Conservation (phyloP, 169 alveolate species). For the Cyclospora cayetanensis region DNA sequence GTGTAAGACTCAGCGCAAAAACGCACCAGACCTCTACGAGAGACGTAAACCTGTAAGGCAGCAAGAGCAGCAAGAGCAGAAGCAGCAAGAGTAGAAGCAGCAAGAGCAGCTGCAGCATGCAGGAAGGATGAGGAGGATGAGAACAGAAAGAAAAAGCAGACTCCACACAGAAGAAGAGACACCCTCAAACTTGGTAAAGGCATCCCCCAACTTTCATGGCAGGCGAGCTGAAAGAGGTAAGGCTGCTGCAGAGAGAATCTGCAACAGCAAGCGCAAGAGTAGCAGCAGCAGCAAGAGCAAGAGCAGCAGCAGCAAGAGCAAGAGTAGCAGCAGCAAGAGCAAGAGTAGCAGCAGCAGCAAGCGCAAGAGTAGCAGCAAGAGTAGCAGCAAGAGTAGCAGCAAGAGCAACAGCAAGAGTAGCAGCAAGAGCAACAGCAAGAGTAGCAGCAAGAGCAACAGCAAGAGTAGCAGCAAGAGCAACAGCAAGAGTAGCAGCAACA, state of each 20-base stretch:
- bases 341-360: background rate
- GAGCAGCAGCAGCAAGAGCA: background rate
- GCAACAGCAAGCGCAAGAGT: background rate
- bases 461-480: no score
- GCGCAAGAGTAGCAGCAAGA: background rate
- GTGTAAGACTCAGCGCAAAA: conserved; percentile 88
- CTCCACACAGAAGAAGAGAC: background rate
- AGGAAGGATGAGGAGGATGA: background rate
- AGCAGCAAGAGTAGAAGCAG: background rate
- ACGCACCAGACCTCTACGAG: conserved; percentile 89
- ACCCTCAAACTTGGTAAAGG: background rate
- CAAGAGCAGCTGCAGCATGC: background rate
- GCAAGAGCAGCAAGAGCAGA: conserved; percentile 82
- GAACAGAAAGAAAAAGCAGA: background rate
- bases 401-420: no score
- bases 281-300: background rate
- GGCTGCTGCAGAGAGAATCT: no score
- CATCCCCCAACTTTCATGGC: no score
- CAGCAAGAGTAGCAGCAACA: no score
- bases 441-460: background rate
- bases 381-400: background rate
- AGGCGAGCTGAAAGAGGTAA: no score
- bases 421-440: background rate
- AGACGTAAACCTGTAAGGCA: conserved; percentile 80
- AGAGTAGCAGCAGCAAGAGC: background rate